Conservation (phyloP, 2,329 filamentous ascomycete species). For the Apiospora marii region DNA sequence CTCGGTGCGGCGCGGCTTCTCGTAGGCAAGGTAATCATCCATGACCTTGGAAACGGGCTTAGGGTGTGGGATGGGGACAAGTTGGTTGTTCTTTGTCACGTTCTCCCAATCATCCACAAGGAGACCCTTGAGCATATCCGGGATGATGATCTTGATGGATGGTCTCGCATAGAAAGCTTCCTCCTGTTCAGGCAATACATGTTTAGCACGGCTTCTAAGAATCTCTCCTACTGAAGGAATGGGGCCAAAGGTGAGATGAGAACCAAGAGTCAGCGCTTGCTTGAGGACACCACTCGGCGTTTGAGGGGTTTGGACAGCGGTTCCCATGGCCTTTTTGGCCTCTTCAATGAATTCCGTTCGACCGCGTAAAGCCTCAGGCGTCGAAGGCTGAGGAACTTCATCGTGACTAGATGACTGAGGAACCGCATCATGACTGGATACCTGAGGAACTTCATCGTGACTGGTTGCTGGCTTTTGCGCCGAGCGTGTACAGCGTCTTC, state of each 20-base stretch:
- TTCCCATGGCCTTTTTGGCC: not conserved
- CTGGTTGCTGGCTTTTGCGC: not conserved
- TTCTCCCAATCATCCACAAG: slow-evolving; percentile 99
- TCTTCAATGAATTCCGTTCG: not conserved
- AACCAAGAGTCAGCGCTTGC: not conserved
- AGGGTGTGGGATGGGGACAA: slow-evolving; percentile 83
- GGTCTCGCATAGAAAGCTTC: slow-evolving; percentile 85
- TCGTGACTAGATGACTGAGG: not conserved
- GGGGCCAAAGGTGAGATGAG: not conserved
- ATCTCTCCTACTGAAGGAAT: not conserved
- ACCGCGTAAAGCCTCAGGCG: not conserved
- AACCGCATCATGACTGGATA: not conserved
- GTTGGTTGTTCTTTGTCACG: slow-evolving; percentile 91
- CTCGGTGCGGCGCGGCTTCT: slow-evolving; percentile 69
- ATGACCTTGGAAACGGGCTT: slow-evolving; percentile 81
- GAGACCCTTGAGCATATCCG: slow-evolving; percentile 88
- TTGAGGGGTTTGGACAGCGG: not conserved
- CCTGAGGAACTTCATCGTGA: too few relatives aligned
- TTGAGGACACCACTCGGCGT: not conserved
- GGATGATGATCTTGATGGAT: slow-evolving; percentile 84
- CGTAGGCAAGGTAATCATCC: slow-evolving; percentile 78
- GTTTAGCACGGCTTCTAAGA: not conserved
- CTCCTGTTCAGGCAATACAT: slow-evolving; percentile 69
- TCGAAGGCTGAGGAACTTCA: not conserved
- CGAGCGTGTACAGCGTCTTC: not conserved